These are phyloP conservation scores for Inga laurina DNA, from an alignment of 306 rosid species.

Conservation along the genomic window DNA sequence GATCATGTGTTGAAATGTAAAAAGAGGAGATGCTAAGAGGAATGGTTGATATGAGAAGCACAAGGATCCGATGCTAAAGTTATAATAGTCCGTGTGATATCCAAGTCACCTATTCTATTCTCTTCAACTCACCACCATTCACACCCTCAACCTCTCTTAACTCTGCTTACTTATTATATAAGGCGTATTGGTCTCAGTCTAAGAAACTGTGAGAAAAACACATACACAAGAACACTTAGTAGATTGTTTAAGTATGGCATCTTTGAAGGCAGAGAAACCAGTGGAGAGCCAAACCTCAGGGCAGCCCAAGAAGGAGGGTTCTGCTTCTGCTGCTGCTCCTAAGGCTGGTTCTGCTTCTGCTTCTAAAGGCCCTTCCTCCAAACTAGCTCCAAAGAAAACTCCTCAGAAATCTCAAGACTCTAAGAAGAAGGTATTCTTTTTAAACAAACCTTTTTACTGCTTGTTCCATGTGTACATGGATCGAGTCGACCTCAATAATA, in stretches of 20 bases:
- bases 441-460: no score
- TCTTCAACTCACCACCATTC: conserved; percentile 22
- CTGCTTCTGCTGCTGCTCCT: conserved; percentile 7
- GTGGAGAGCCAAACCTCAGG: conserved; percentile 35
- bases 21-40: neutral
- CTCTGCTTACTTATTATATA: neutral
- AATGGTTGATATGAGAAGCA: conserved; percentile 3
- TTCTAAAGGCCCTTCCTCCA: conserved; percentile 42
- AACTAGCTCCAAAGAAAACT: conserved; percentile 59
- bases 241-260: conserved; percentile 26
- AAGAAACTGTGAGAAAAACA: neutral
- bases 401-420: conserved; percentile 59
- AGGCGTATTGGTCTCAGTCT: neutral
- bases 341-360: conserved; percentile 27
- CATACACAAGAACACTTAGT: neutral
- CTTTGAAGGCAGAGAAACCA: conserved; percentile 43
- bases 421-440: conserved; percentile 55
- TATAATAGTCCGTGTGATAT: neutral
- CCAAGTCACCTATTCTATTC: conserved; percentile 32
- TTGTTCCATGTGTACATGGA: neutral
- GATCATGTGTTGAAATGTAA: neutral
- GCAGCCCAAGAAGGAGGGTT: conserved; percentile 41
- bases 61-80: conserved; percentile 30
- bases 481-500: neutral
- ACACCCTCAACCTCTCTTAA: neutral